A percentile compares a stretch with the other conserved stretches of the same genome.
These are phyloP conservation scores for Alternaria arbusti DNA, from an alignment of 2,329 filamentous ascomycete species.

Conservation along the genomic window DNA sequence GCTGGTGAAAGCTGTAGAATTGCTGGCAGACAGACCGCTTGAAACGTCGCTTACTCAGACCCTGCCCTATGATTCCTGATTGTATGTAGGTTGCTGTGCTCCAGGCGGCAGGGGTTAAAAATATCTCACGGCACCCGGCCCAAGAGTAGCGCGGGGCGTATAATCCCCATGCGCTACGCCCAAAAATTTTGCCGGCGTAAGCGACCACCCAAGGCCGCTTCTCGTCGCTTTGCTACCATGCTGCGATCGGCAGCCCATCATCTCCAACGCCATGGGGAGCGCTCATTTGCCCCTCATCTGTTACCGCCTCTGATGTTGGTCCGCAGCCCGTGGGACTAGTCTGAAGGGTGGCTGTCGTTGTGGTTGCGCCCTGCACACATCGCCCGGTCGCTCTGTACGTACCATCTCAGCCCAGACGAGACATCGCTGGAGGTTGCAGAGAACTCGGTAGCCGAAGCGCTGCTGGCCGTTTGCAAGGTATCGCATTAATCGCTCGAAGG, in stretches of 20 bases:
- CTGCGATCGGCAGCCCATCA: conserved; percentile 35
- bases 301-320: conserved; percentile 37
- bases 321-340: conserved; percentile 23
- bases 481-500: conserved; percentile 20
- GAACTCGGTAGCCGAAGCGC: conserved; percentile 20
- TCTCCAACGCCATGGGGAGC: conserved; percentile 33
- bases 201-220: conserved; percentile 18
- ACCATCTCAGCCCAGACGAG: background rate
- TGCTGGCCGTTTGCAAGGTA: conserved; percentile 16
- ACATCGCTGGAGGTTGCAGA: conserved; percentile 17
- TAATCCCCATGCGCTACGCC: conserved; percentile 6
- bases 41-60: conserved; percentile 17
- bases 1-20: background rate
- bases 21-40: background rate
- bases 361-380: conserved; percentile 1
- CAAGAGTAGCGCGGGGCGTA: conserved; percentile 17
- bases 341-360: conserved; percentile 13
- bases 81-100: conserved; percentile 2
- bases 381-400: background rate
- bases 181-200: conserved; percentile 18
- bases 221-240: conserved; percentile 21
- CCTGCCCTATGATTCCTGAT: background rate
- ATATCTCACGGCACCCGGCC: conserved; percentile 11
- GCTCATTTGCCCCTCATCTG: conserved; percentile 26
- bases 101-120: conserved; percentile 5